Evolutionary conservation across 306 rosid species (phyloP).

Genomic region (Trifolium dubium): DNA sequence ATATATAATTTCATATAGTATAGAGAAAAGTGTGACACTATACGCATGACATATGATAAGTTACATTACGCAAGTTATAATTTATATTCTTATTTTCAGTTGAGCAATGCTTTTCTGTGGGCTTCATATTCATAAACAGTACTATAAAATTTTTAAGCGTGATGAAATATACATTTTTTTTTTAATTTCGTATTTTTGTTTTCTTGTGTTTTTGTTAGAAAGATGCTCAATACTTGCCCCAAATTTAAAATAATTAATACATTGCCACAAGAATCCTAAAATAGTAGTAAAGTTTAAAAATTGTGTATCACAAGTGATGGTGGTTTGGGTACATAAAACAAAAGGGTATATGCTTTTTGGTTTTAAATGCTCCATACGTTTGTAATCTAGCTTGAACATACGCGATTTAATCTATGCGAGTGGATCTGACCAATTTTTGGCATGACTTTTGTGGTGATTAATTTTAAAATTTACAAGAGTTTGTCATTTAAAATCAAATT

Average conservation of each 20-base stretch:
- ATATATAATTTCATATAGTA: neutral
- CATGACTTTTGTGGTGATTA: conserved; percentile 16
- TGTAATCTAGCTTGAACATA: conserved; percentile 32
- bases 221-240: neutral
- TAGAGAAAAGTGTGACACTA: neutral
- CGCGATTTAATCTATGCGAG: neutral
- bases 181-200: neutral
- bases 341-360: conserved; percentile 37
- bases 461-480: neutral
- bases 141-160: neutral
- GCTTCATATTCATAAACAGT: neutral
- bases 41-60: conserved; percentile 8
- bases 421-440: neutral
- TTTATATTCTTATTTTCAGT: neutral
- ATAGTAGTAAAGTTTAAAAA: too few species aligned
- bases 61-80: neutral
- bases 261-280: neutral
- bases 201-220: conserved; percentile 3
- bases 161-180: conserved; percentile 5
- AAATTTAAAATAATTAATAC: conserved; percentile 6
- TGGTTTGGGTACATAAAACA: conserved; percentile 38
- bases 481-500: conserved; percentile 1
- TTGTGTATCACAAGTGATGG: neutral
- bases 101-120: conserved; percentile 8
- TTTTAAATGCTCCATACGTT: conserved; percentile 23